Percentiles rank a stretch among this genome's conserved stretches.
Conservation (phyloP, 2,329 filamentous ascomycete species). For the Westerdykella ornata region DNA sequence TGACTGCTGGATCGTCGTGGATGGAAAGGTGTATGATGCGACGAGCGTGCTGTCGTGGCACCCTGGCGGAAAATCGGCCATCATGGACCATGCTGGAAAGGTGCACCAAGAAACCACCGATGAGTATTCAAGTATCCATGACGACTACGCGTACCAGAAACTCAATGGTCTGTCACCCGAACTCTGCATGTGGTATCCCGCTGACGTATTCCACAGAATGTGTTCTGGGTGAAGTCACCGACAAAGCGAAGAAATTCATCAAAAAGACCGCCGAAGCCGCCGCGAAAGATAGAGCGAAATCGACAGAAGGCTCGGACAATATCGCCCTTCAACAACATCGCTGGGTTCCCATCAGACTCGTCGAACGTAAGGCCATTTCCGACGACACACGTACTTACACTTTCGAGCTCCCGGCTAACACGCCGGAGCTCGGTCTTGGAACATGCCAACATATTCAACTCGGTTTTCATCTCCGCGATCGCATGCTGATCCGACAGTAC, state of each 20-base stretch:
- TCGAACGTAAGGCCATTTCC: constrained; percentile 36
- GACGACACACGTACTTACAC: constrained; percentile 44
- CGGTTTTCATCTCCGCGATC: constrained; percentile 48
- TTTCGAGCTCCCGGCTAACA: constrained; percentile 40
- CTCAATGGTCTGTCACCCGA: constrained; percentile 35
- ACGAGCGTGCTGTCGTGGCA: constrained; percentile 55
- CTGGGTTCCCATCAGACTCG: constrained; percentile 44
- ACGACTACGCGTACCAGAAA: constrained; percentile 47
- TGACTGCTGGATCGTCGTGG: constrained; percentile 57
- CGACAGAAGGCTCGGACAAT: constrained; percentile 21
- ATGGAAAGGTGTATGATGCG: constrained; percentile 59
- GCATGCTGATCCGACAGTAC: constrained; percentile 47
- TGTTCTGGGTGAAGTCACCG: constrained; percentile 44
- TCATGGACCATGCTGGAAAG: constrained; percentile 46
- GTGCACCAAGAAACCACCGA: constrained; percentile 46
- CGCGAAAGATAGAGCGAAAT: constrained; percentile 35
- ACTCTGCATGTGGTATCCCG: neutral
- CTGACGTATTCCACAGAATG: constrained; percentile 38
- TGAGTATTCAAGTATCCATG: constrained; percentile 48
- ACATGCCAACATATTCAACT: constrained; percentile 50
- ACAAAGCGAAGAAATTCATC: constrained; percentile 46
- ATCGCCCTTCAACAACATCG: constrained; percentile 40
- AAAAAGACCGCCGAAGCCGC: constrained; percentile 39
- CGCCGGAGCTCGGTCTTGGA: constrained; percentile 42
- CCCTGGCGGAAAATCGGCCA: constrained; percentile 50